Evolutionary conservation across 495 filamentous ascomycete genomes (phyloP).

Genomic region (Aspergillus wentii): DNA sequence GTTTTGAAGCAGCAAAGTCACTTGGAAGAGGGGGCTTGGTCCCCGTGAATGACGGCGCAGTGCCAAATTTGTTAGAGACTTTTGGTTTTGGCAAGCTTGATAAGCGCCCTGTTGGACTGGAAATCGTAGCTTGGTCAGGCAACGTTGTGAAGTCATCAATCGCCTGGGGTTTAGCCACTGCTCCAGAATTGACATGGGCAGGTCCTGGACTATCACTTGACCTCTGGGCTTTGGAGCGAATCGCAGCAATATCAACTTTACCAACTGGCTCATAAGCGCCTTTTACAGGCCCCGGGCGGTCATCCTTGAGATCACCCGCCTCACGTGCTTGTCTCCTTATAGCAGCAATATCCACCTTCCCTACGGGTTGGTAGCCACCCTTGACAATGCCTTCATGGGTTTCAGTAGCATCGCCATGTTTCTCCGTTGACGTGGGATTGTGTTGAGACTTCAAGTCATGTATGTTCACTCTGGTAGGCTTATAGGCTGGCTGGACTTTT

Average conservation of each 20-base stretch:
- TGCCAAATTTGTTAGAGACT: slow-evolving; percentile 79
- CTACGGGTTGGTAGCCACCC: slow-evolving; percentile 92
- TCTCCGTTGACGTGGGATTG: slow-evolving; percentile 55
- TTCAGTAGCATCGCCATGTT: slow-evolving; percentile 23
- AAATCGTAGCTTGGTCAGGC: slow-evolving; percentile 62
- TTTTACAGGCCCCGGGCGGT: slow-evolving; percentile 78
- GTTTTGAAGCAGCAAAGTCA: slow-evolving; percentile 49
- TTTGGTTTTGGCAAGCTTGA: slow-evolving; percentile 91
- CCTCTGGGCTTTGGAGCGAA: slow-evolving; percentile 73
- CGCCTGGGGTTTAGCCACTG: slow-evolving; percentile 25
- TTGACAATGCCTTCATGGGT: slow-evolving; percentile 64
- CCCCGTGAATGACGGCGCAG: slow-evolving; percentile 65
- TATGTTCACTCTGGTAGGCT: slow-evolving; percentile 91
- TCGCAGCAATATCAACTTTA: slow-evolving; percentile 92
- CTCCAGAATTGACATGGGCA: slow-evolving; percentile 31
- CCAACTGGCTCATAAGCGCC: slow-evolving; percentile 90
- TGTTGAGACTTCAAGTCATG: slow-evolving; percentile 65
- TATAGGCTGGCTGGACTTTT: slow-evolving; percentile 88
- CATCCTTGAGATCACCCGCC: slow-evolving; percentile 53
- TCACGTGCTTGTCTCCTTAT: slow-evolving; percentile 75
- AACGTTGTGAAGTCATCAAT: slow-evolving; percentile 49
- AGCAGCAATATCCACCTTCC: slow-evolving; percentile 92
- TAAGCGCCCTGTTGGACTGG: slow-evolving; percentile 69
- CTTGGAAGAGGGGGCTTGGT: slow-evolving; percentile 83
- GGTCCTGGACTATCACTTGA: slow-evolving; percentile 43